Conservation (phyloP, 305 asterid species). For the Striga hermonthica region DNA sequence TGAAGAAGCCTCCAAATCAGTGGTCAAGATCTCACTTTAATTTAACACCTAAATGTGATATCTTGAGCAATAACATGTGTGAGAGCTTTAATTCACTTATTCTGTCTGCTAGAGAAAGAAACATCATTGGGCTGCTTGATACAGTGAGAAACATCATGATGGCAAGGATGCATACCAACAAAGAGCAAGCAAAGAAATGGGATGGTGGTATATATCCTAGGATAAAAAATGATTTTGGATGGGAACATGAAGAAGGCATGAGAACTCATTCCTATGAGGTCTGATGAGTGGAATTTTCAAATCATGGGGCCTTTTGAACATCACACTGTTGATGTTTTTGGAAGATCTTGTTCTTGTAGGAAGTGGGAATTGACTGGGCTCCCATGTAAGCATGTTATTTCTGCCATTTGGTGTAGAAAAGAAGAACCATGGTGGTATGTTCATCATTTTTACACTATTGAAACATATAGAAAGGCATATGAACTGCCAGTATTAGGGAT, state of each 20-base stretch:
- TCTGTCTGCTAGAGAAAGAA: background rate
- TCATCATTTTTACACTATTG: no score
- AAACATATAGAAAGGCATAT: no score
- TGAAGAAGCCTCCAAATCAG: background rate
- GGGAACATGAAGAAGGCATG: background rate
- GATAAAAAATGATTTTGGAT: background rate
- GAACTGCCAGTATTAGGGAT: no score
- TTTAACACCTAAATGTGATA: background rate
- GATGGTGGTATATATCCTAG: background rate
- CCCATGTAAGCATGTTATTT: background rate
- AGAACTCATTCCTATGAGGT: background rate
- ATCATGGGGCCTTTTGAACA: background rate
- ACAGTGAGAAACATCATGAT: background rate
- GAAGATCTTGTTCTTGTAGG: background rate
- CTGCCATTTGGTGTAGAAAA: background rate
- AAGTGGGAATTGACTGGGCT: background rate
- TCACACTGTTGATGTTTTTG: background rate
- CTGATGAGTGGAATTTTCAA: conserved; percentile 6
- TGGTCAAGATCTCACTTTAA: background rate
- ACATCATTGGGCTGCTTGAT: background rate
- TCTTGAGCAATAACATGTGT: background rate
- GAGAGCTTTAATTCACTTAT: background rate
- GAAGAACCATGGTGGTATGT: background rate
- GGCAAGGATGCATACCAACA: background rate
- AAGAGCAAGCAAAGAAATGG: background rate